Conservation (phyloP, 2,329 filamentous ascomycete species). For the Colletotrichum sp. region DNA sequence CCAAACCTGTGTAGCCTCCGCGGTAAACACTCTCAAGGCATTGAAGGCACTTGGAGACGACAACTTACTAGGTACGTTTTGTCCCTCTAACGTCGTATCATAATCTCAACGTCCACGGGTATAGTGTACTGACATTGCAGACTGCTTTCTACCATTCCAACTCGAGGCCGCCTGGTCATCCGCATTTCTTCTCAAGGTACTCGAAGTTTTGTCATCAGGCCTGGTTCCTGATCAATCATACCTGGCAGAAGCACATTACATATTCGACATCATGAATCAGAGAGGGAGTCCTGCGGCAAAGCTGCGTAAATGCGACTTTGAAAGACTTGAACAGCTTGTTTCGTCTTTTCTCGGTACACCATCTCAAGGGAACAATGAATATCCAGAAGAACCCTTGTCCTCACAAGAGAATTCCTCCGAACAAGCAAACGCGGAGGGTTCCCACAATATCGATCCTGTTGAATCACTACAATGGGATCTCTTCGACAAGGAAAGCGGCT, state of each 20-base stretch:
- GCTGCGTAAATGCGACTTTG: background rate
- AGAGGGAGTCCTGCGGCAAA: background rate
- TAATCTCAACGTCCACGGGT: background rate
- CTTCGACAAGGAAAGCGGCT: background rate
- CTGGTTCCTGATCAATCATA: background rate
- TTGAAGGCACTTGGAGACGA: background rate
- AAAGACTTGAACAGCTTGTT: background rate
- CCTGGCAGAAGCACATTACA: background rate
- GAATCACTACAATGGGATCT: background rate
- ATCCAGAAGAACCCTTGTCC: background rate
- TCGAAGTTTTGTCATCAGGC: background rate
- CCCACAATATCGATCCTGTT: background rate
- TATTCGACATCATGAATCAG: background rate
- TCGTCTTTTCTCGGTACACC: background rate
- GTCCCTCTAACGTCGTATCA: background rate
- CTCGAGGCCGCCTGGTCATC: background rate
- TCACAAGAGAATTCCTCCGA: background rate
- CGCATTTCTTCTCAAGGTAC: background rate
- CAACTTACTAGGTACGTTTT: background rate
- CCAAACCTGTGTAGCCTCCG: background rate
- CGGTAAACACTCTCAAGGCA: background rate
- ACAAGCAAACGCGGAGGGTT: background rate
- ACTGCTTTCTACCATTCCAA: background rate
- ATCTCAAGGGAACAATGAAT: background rate
- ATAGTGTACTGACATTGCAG: background rate